These are phyloP conservation scores for Rhododendron kiyosumense DNA, from an alignment of 148 eudicot genomes.

Conservation along the genomic window DNA sequence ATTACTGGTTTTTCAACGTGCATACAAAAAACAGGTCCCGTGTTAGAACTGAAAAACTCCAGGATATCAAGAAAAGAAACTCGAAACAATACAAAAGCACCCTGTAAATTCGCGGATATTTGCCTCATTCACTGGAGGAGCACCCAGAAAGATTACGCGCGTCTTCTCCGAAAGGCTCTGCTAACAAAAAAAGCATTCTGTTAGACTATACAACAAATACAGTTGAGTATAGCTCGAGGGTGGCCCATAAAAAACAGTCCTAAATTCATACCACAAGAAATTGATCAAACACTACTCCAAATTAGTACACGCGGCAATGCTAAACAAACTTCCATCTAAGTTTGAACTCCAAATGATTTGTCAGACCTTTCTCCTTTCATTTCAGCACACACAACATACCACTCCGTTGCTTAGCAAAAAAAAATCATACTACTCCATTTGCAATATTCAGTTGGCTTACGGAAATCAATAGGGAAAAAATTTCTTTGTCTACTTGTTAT, in stretches of 20 bases:
- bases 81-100: constrained; percentile 12
- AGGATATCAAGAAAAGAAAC: neutral
- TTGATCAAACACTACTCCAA: neutral
- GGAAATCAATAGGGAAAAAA: neutral
- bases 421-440: neutral
- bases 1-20: constrained; percentile 12
- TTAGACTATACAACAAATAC: constrained; percentile 5
- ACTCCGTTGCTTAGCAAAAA: too few relatives aligned
- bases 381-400: too few relatives aligned
- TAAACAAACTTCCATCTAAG: neutral
- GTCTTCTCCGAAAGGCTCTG: constrained; percentile 54
- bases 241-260: neutral
- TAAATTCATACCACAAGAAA: neutral
- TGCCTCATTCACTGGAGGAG: constrained; percentile 53
- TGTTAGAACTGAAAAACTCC: neutral
- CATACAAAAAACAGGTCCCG: neutral
- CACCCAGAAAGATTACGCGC: constrained; percentile 46
- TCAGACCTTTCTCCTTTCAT: neutral
- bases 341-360: neutral
- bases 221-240: neutral
- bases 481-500: neutral
- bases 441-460: neutral
- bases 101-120: constrained; percentile 30
- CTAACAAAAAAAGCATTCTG: neutral
- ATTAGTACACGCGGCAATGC: neutral